Evolutionary conservation across 495 filamentous ascomycete species (phyloP), one percentile per base, ranked within the genome.

Genomic region (Venustampulla echinocandica): DNA sequence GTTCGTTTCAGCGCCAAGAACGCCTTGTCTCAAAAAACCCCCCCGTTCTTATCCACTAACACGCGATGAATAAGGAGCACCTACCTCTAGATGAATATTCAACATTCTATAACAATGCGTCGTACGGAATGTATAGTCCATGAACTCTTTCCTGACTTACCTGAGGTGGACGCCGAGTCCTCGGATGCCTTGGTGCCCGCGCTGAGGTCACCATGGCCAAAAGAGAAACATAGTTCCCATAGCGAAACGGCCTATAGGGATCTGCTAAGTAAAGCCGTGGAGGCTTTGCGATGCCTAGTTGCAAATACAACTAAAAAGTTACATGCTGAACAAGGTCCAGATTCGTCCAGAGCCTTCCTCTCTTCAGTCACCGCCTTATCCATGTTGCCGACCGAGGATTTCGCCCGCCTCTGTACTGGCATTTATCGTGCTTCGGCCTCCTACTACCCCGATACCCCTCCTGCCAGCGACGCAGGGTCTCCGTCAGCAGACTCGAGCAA

Each of bases 261-360:
- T 50, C 27, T 50, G 22, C 28, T 50, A 37, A 50, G 19, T 44
- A 44, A 28, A 36, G 47, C 30, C 19, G 19, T 44, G 24, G 30
- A 43, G 30, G 47, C 40, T 30, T 39, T 51, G 15, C 27, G 23
- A 11, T 39, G 19, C 23, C 30, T 39, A 45, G 42, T 51, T 45
- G 40, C 34, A 23, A 51, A 44, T 39, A 45, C 17, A 45, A 51
- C 47, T 50, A 43, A 50, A 27, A 50, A 50, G 21, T 20, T 51
- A 51, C 17, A 44, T 51, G 21, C 41, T 45, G 11, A 51, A 51
- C 22, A 45, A 15, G 48, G 42, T 51, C 23, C 23, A 46, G 33
- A 45, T 45, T 51, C 32, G 32, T 51, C 32, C 6, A 51, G 17
- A 51, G 42, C 48, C 33, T 51, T 51, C 41, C 48, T 51, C 45